Percentiles rank a stretch among this genome's conserved stretches.
Evolutionary conservation across 169 alveolate species (phyloP).

Genomic region (Eimeria sp.): DNA sequence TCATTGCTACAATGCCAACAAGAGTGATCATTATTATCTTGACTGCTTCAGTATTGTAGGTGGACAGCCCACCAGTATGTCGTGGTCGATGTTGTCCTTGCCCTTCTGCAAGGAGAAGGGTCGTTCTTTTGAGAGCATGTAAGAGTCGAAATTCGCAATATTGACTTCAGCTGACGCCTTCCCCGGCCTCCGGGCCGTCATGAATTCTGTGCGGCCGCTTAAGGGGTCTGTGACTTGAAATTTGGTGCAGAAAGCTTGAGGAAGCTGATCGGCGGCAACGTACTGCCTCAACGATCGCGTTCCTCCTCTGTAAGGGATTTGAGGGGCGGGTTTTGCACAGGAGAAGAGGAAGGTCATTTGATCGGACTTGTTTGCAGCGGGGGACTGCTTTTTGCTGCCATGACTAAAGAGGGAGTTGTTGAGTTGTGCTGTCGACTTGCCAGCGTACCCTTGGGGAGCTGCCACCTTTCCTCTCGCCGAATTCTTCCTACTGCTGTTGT

Average conservation of each 20-base stretch:
- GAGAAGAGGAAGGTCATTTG: slow-evolving; percentile 29
- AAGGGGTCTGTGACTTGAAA: slow-evolving; percentile 73
- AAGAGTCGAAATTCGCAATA: slow-evolving; percentile 78
- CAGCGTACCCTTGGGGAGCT: slow-evolving; percentile 45
- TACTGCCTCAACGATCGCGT: slow-evolving; percentile 64
- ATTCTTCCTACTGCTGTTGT: neutral
- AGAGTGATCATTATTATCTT: neutral
- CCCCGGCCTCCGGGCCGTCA: slow-evolving; percentile 85
- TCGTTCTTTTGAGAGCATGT: slow-evolving; percentile 64
- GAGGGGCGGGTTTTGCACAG: neutral
- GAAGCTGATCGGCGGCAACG: slow-evolving; percentile 59
- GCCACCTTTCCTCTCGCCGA: neutral
- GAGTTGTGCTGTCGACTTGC: slow-evolving; percentile 35
- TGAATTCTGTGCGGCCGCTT: slow-evolving; percentile 83
- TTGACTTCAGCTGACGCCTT: slow-evolving; percentile 76
- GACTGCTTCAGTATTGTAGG: neutral
- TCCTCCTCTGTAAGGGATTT: slow-evolving; percentile 23
- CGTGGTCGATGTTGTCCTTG: slow-evolving; percentile 70
- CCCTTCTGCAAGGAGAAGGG: slow-evolving; percentile 48
- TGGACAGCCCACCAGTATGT: slow-evolving; percentile 30
- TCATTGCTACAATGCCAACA: neutral
- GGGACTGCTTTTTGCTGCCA: slow-evolving; percentile 40
- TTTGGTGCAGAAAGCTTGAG: slow-evolving; percentile 81
- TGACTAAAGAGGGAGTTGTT: slow-evolving; percentile 5
- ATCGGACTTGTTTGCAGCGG: slow-evolving; percentile 25